Evolutionary conservation across 257 asterid species (phyloP), one percentile per base, ranked within the genome.

Genomic region (Nicotiana otophora): DNA sequence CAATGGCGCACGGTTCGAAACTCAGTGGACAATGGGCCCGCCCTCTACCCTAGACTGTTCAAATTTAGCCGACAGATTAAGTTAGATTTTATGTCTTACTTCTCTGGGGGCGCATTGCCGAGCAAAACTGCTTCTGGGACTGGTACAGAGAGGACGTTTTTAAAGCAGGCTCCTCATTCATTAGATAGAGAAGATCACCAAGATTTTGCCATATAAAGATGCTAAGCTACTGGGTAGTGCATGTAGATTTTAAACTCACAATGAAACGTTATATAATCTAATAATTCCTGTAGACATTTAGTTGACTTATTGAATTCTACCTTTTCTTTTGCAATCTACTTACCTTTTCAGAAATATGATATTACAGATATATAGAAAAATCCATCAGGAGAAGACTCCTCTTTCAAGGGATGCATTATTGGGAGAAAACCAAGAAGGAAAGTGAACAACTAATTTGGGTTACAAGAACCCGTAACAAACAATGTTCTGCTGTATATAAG

Each of bases 61-160:
- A 69, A 42, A 70, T 70, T 20, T 70, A 20, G 34, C 60, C 20
- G n/a, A 70, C 34, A 20, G 10, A 42, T 70, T 42, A 70, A 20
- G 58, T 70, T 70, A 34, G 46, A 70, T 42, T 11, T 69, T 20
- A 5, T 70, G 78, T 46, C 78, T 26, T 11, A 42, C 60, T 54
- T 54, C 42, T 70, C 30, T 20, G 9, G 58, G 78, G 34, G 1
- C 77, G 39, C 12, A 48, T 70, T n/a, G 57, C n/a, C 12, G 17
- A 31, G 57, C 7, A 70, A 20, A 70, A 70, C 55, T 70, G 34
- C 58, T 70, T 48, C 33, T 16, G 51, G 78, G 66, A 39, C 42
- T 69, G 84, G 84, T 81, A 28, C 68, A 81, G 55, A 34, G 67
- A 60, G 64, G 68, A 66, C 26, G 17, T 17, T 53, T 81, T 57